Base-by-base conservation (phyloP, 2,329 filamentous ascomycete genomes). In the Fusarium compactum region DNA sequence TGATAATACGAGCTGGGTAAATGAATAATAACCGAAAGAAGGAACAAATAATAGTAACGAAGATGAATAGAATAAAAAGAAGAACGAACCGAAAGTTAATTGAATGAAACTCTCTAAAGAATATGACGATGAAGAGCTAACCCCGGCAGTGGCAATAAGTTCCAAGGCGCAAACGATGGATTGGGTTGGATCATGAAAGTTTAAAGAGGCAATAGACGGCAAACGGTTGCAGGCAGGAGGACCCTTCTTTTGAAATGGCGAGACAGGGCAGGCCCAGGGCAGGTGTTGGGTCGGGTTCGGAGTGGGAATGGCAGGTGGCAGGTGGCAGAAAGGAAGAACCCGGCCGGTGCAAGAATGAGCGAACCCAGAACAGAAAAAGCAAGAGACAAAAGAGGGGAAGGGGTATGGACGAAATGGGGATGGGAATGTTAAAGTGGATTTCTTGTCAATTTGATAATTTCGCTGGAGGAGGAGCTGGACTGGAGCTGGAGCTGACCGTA, bases 361-460 rank as follows among this genome's bases (percentile, higher is more conserved):
- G 61, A 67, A 52, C 62, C 64, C 32, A 67, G 62, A 67, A 61
- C 46, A 60, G 50, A 64, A 65, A 60, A 65, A 66, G 65, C 43
- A 52, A 57, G 45, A 54, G 51, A 62, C 45, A 53, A 57, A 71
- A 69, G 60, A 48, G 59, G 64, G 57, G 66, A 58, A 58, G 65
- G 47, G 56, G 55, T 62, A 65, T 55, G 41, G 52, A 62, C 59
- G 55, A 65, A 62, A 69, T 59, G 68, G 57, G 69, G 46, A 71
- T 54, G 69, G 58, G 69, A 72, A 71, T 71, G 69, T 38, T 61
- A 63, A 67, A 71, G 69, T 71, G 69, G 69, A 72, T 70, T 69
- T 72, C 58, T 63, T 38, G 61, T 70, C 61, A 70, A 72, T 69
- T 66, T 69, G 65, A 62, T 63, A 71, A 71, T 72, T 72, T 72